Evolutionary conservation across 164 flowering plant species (phyloP), one percentile per base, ranked within the genome.

Genomic region (Cinnamomum chago): DNA sequence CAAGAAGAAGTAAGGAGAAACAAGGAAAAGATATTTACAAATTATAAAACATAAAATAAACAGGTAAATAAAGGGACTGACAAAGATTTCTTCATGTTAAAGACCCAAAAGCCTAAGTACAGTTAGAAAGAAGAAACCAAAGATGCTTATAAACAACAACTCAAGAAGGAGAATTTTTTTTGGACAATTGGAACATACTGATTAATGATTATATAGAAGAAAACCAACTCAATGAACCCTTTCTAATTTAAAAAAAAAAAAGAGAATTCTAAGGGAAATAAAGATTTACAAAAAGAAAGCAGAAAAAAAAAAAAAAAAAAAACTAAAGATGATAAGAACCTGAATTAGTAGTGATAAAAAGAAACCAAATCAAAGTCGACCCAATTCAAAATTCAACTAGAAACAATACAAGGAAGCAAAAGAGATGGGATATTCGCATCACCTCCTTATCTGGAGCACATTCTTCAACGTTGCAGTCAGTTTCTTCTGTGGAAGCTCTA

Each of bases 381-480:
- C 47, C 47, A 40, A 40, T 5, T 40, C 47, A 40, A 40, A 40
- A 40, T 55, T 55, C 20, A 55, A 55, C 5, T 55, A 55, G n/a
- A 20, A 55, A 55, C 18, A 20, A 55, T 3, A 55, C 12, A 55
- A 20, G n/a, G 20, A 55, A 70, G 5, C 15, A 35, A 22, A 22
- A 13, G 64, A 64, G 1, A 20, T 4, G 33, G 30, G 24, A 47
- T 30, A 2, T 24, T 62, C 47, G 17, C 35, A n/a, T 35, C 17
- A 92, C 98, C 95, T 95, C 98, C 74, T 95, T 95, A 65, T 95
- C 98, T 72, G 98, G 98, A 58, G 98, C 98, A 77, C 98, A 95
- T 82, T 92, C 97, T 81, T 91, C 98, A 0, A 4, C 83, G 62
- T 95, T 95, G 85, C 98, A 95, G 25, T 92, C 97, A 18, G 79